Evolutionary conservation across 805 yeast genomes (phyloP).

Genomic region (Saccharomycopsis sp.): DNA sequence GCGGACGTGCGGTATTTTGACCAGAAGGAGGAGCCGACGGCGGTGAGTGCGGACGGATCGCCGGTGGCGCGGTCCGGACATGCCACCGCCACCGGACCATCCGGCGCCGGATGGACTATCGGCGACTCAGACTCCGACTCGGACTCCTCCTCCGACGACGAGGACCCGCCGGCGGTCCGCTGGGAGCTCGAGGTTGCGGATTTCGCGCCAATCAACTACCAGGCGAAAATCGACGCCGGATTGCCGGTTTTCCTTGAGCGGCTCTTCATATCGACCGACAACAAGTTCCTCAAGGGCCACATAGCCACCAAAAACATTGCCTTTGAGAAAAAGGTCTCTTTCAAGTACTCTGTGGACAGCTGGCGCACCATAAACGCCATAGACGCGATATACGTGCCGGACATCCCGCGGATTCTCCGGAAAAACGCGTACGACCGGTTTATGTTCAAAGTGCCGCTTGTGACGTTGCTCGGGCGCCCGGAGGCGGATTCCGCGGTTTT

Average conservation of each 20-base stretch:
- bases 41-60: constrained; percentile 62
- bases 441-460: constrained; percentile 52
- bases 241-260: constrained; percentile 57
- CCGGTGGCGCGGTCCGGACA: constrained; percentile 34
- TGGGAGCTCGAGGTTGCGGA: constrained; percentile 30
- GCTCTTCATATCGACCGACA: constrained; percentile 51
- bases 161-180: constrained; percentile 5
- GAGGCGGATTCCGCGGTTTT: constrained; percentile 24
- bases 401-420: constrained; percentile 43
- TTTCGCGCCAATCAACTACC: constrained; percentile 24
- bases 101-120: constrained; percentile 20
- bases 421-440: constrained; percentile 62
- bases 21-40: constrained; percentile 66
- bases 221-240: constrained; percentile 20
- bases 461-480: constrained; percentile 31
- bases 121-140: constrained; percentile 24
- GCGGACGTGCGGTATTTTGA: constrained; percentile 68
- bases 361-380: constrained; percentile 75
- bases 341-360: constrained; percentile 67
- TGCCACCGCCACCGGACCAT: constrained; percentile 20
- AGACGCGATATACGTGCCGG: constrained; percentile 53
- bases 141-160: constrained; percentile 16
- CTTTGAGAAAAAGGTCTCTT: constrained; percentile 58
- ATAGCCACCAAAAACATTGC: constrained; percentile 72
- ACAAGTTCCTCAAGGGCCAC: constrained; percentile 57